Conservation (phyloP, 2,329 filamentous ascomycete species). For the Penicillium sp. region DNA sequence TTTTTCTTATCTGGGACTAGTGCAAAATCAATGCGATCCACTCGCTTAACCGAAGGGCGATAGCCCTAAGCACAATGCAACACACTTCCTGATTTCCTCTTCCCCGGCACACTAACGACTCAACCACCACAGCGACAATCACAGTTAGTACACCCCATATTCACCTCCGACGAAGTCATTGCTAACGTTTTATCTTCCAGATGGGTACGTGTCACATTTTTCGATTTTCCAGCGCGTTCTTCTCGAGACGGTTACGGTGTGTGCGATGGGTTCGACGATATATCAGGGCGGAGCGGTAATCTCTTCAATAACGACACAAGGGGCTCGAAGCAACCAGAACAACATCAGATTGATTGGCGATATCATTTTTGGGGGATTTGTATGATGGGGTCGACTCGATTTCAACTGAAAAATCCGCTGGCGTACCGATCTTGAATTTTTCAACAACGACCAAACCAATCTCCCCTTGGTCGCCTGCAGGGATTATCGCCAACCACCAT, state of each 20-base stretch:
- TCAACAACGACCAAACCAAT: conserved; percentile 14
- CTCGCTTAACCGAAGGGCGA: conserved; percentile 47
- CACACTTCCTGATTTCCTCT: conserved; percentile 43
- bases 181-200: conserved; percentile 42
- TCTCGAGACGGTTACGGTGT: conserved; percentile 32
- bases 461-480: conserved; percentile 2
- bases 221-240: conserved; percentile 25
- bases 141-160: conserved; percentile 47
- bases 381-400: conserved; percentile 6
- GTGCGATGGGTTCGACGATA: conserved; percentile 31
- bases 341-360: neutral
- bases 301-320: neutral
- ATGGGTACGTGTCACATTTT: conserved; percentile 59
- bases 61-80: conserved; percentile 46
- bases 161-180: conserved; percentile 17
- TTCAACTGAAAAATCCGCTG: neutral
- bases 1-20: conserved; percentile 29
- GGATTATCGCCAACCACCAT: conserved; percentile 8
- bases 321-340: neutral
- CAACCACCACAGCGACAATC: conserved; percentile 52
- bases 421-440: conserved; percentile 14
- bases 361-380: conserved; percentile 3
- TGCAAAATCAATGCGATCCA: conserved; percentile 17
- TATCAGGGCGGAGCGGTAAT: neutral
- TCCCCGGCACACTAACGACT: conserved; percentile 35